phyloP scores from a whole-genome alignment of 108 stramenopile species.

The Aurantiochytrium sp. region DNA sequence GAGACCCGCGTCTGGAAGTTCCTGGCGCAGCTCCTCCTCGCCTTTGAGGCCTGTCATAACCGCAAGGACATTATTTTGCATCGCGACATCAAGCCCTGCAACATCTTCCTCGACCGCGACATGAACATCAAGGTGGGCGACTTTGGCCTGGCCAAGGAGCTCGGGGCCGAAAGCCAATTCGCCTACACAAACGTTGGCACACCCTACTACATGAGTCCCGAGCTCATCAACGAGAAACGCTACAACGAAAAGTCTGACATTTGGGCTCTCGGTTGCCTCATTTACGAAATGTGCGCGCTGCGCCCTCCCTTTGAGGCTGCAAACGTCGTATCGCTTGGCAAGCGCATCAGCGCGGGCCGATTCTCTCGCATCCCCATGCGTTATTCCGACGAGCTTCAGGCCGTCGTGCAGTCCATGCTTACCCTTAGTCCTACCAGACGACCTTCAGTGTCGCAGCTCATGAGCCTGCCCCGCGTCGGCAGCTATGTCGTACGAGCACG shows the following conservation, averaged over 20 bases:
- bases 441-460: constrained; percentile 26
- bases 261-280: constrained; percentile 33
- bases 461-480: not conserved
- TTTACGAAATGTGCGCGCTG: constrained; percentile 39
- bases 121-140: constrained; percentile 47
- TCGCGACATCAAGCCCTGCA: constrained; percentile 60
- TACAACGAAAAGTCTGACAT: constrained; percentile 62
- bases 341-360: constrained; percentile 49
- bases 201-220: constrained; percentile 62
- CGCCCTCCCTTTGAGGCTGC: constrained; percentile 53
- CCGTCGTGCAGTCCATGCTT: constrained; percentile 28
- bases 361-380: constrained; percentile 40
- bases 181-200: constrained; percentile 50
- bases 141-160: constrained; percentile 60
- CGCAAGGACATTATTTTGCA: constrained; percentile 46
- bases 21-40: constrained; percentile 43
- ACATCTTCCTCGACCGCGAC: constrained; percentile 44
- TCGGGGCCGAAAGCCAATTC: constrained; percentile 20
- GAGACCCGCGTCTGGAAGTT: constrained; percentile 47
- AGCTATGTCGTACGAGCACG: not conserved
- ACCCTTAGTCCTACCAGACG: constrained; percentile 15
- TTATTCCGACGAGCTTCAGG: constrained; percentile 31
- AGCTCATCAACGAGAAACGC: constrained; percentile 49
- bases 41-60: constrained; percentile 49
- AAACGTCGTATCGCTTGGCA: constrained; percentile 49